These are phyloP conservation scores for Macaranga tanarius DNA, from an alignment of 441 rosid species.

Conservation along the genomic window DNA sequence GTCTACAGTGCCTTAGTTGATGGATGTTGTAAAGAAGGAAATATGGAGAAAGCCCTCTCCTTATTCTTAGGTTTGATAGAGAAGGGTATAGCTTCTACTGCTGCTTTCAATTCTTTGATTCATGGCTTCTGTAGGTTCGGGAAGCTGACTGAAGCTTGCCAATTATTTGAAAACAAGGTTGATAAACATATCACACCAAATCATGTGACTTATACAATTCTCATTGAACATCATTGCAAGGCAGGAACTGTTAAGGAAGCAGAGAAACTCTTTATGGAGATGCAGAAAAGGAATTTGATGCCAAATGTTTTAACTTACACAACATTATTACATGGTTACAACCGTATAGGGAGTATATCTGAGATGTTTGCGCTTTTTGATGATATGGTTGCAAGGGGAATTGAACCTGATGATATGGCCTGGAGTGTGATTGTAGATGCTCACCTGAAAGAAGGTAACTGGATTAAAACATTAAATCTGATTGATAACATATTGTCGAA, in stretches of 20 bases:
- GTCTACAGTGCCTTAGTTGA: conserved; percentile 56
- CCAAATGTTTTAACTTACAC: conserved; percentile 71
- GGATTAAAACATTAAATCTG: conserved; percentile 43
- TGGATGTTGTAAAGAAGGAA: conserved; percentile 50
- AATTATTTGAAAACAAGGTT: conserved; percentile 47
- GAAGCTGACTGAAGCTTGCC: conserved; percentile 50
- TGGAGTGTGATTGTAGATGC: conserved; percentile 53
- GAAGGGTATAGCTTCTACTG: conserved; percentile 54
- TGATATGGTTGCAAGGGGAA: conserved; percentile 62
- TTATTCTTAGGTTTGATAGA: conserved; percentile 54
- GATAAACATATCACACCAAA: conserved; percentile 58
- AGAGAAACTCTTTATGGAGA: conserved; percentile 49
- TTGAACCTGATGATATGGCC: conserved; percentile 53
- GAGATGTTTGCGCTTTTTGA: conserved; percentile 52
- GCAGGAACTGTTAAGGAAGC: conserved; percentile 69
- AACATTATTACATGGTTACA: conserved; percentile 54
- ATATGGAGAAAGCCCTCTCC: conserved; percentile 42
- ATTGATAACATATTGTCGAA: conserved; percentile 48
- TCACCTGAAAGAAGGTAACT: conserved; percentile 56
- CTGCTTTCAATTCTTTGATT: conserved; percentile 59
- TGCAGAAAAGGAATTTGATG: conserved; percentile 54
- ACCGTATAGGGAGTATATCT: conserved; percentile 47
- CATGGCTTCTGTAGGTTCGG: conserved; percentile 53
- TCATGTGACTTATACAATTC: conserved; percentile 61
- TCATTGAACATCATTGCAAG: conserved; percentile 71